Percentiles rank a stretch among this genome's conserved stretches.
Conservation (phyloP, 768 basidiomycete species). For the Suillus lakei region DNA sequence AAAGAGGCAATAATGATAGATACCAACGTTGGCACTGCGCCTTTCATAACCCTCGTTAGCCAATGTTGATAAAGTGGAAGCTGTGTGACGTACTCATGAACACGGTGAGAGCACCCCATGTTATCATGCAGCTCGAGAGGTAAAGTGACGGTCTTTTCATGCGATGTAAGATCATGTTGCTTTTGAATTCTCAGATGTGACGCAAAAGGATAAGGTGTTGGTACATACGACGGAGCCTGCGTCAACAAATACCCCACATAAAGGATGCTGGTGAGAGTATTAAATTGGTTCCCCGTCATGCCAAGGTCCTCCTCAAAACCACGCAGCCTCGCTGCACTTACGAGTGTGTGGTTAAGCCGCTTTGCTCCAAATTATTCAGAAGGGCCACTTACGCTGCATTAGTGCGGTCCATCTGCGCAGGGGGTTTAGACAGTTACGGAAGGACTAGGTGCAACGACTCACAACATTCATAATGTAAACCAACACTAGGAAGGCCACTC, state of each 20-base stretch:
- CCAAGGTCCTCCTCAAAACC: conserved; percentile 73
- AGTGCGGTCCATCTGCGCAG: conserved; percentile 63
- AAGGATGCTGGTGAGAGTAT: conserved; percentile 67
- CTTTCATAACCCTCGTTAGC: conserved; percentile 11
- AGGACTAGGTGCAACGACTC: conserved; percentile 18
- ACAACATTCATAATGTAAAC: conserved; percentile 54
- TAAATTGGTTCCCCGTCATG: conserved; percentile 64
- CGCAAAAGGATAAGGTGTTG: neutral
- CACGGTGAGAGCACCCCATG: conserved; percentile 69
- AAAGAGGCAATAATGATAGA: conserved; percentile 19
- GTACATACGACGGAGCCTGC: conserved; percentile 71
- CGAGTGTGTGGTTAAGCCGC: neutral
- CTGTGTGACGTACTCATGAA: conserved; percentile 45
- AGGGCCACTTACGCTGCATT: conserved; percentile 55
- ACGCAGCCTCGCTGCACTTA: conserved; percentile 69
- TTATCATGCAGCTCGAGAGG: conserved; percentile 62
- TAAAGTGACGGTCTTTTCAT: conserved; percentile 70
- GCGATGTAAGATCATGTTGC: conserved; percentile 70
- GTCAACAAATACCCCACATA: conserved; percentile 74
- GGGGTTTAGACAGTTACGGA: conserved; percentile 3
- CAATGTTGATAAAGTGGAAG: conserved; percentile 8
- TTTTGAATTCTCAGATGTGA: conserved; percentile 27
- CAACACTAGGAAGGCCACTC: conserved; percentile 48
- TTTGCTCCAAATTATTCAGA: neutral
- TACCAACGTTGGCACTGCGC: conserved; percentile 38